Evolutionary conservation across 2,329 filamentous ascomycete genomes (phyloP).

Genomic region (Cercospora sojina): DNA sequence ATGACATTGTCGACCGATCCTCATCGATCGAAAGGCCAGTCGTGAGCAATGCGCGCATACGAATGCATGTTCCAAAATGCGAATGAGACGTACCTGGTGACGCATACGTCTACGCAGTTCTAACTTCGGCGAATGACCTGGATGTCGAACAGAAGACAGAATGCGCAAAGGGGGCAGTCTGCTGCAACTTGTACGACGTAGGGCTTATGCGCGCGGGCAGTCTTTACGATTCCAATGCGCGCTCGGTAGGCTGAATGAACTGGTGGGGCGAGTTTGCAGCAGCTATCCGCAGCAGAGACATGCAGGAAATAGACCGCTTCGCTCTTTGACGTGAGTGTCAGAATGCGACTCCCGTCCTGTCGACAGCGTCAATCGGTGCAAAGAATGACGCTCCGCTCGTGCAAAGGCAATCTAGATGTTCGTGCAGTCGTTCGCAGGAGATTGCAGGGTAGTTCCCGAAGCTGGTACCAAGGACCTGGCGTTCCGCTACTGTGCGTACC

Average conservation of each 20-base stretch:
- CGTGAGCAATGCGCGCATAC: slow-evolving; percentile 23
- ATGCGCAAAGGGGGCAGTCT: slow-evolving; percentile 29
- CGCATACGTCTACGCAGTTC: slow-evolving; percentile 37
- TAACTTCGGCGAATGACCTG: slow-evolving; percentile 31
- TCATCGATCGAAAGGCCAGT: not conserved
- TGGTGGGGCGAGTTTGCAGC: slow-evolving; percentile 30
- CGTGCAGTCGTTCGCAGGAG: slow-evolving; percentile 41
- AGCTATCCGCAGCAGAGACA: slow-evolving; percentile 38
- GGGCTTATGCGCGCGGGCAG: slow-evolving; percentile 26
- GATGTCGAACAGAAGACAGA: slow-evolving; percentile 27
- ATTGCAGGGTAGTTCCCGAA: slow-evolving; percentile 39
- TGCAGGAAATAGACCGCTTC: slow-evolving; percentile 32
- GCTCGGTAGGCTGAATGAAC: slow-evolving; percentile 25
- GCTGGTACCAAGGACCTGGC: slow-evolving; percentile 35
- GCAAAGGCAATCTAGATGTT: slow-evolving; percentile 28
- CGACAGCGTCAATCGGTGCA: slow-evolving; percentile 22
- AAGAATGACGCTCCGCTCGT: slow-evolving; percentile 26
- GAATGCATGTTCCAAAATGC: slow-evolving; percentile 8
- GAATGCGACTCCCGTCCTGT: slow-evolving; percentile 25
- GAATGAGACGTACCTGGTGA: slow-evolving; percentile 36
- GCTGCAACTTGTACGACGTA: slow-evolving; percentile 39
- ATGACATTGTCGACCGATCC: slow-evolving; percentile 18
- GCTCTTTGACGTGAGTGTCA: slow-evolving; percentile 34
- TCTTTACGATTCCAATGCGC: slow-evolving; percentile 20
- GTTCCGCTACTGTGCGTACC: slow-evolving; percentile 36